Evolutionary conservation across 129 eudicot genomes (phyloP), one percentile per base, ranked within the genome.

Genomic region (Tanacetum coccineum): DNA sequence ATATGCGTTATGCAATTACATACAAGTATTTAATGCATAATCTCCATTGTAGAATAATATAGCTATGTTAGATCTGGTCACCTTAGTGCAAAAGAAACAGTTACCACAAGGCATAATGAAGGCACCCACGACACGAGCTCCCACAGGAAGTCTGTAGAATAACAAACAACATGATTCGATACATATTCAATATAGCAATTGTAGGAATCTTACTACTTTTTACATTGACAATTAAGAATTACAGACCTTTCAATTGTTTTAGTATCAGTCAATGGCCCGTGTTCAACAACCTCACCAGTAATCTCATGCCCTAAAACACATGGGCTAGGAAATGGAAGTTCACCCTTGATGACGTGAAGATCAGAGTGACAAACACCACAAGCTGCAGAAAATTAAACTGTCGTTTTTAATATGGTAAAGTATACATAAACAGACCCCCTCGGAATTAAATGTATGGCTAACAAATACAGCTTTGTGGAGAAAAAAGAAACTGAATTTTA

Each of bases 361-460:
- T 94, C 97, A 3, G 99, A 94, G 83, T 94, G 97, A 72, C 99
- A 94, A 4, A 94, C 97, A 36, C 99, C 99, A 71, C 97, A 94
- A 57, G 99, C 97, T 94, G 91, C 80, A 84, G 13, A 28, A 47
- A 10, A 22, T 15, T 48, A 71, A 61, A 12, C 15, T 22, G 9
- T 36, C 9, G 9, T 36, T 36, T 36, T 36, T 6, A 36, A 36
- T 36, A 36, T 7, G 42, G 42, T 36, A 6, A 36, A 36, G 9
- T 36, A 36, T 36, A 36, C 9, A 36, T 36, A 36, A 36, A 36
- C 42, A 36, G 42, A 36, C 42, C 42, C 42, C 42, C 9, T 5
- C 42, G 42, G 42, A 36, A 6, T 36, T 9, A 36, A 36, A 36
- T 36, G 42, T 7, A 36, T 7, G 9, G 42, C 9, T 36, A 36